phyloP scores from a whole-genome alignment of 306 rosid species.

The Vigna nakashimae region DNA sequence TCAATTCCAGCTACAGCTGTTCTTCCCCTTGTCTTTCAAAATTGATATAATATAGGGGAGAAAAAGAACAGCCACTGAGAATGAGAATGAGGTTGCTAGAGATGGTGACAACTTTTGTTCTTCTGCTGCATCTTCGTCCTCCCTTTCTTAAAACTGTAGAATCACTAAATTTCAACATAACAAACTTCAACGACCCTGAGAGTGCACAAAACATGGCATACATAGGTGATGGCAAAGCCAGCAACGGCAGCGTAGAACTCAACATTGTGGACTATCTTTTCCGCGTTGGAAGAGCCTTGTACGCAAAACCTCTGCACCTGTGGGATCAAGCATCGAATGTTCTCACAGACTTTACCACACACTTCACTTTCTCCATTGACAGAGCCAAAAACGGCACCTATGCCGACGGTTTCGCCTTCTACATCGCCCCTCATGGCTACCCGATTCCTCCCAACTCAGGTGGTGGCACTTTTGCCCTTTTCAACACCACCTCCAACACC shows the following conservation, averaged over 20 bases:
- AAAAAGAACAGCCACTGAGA: background rate
- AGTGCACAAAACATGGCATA: constrained; percentile 6
- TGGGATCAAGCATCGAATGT: constrained; percentile 6
- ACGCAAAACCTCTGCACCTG: constrained; percentile 32
- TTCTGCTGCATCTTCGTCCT: background rate
- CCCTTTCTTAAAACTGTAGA: background rate
- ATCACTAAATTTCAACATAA: constrained; percentile 46
- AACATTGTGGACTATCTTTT: constrained; percentile 30
- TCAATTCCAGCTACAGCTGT: background rate
- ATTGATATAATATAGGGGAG: background rate
- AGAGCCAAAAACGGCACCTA: background rate
- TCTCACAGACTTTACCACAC: constrained; percentile 40
- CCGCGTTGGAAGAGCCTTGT: constrained; percentile 45
- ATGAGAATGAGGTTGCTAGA: background rate
- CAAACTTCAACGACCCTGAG: constrained; percentile 32
- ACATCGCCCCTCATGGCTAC: constrained; percentile 35
- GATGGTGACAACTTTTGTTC: background rate
- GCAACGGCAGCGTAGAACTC: constrained; percentile 40
- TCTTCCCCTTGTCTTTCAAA: background rate
- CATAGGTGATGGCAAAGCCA: constrained; percentile 39
- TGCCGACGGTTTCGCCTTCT: constrained; percentile 47
- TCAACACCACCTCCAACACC: constrained; percentile 34
- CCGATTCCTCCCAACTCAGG: constrained; percentile 47
- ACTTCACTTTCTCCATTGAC: constrained; percentile 38
- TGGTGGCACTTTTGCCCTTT: constrained; percentile 43